Percentiles rank a stretch among this genome's conserved stretches.
Conservation (phyloP, 1,284 basidiomycete species). For the Tausonia pullulans region DNA sequence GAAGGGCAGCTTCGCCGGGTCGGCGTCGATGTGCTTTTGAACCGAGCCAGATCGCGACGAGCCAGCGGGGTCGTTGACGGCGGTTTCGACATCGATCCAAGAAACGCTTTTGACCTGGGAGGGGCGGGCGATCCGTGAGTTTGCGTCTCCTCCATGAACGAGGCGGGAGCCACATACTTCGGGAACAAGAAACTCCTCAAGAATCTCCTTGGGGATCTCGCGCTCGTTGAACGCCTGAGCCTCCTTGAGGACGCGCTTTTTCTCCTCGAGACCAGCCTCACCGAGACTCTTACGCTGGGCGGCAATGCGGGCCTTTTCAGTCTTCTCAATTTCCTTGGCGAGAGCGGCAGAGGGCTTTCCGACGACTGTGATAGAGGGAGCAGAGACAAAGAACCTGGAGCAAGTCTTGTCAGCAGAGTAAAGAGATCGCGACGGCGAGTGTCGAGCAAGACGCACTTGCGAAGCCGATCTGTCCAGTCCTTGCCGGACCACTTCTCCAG, state of each 20-base stretch:
- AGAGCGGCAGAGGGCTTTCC: constrained; percentile 85
- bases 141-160: too few relatives aligned
- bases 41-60: constrained; percentile 33
- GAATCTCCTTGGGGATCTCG: constrained; percentile 67
- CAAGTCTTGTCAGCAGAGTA: background rate
- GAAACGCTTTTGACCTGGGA: constrained; percentile 61
- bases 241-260: constrained; percentile 56
- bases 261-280: constrained; percentile 63
- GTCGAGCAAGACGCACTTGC: constrained; percentile 46
- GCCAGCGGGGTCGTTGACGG: constrained; percentile 34
- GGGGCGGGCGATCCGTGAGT: background rate
- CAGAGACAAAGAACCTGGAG: constrained; percentile 63
- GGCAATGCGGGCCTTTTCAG: constrained; percentile 67
- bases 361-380: constrained; percentile 57
- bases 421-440: background rate
- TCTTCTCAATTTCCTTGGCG: constrained; percentile 65
- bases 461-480: constrained; percentile 71
- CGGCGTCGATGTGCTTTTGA: constrained; percentile 55
- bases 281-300: constrained; percentile 63
- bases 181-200: constrained; percentile 77
- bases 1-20: constrained; percentile 63
- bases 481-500: constrained; percentile 60
- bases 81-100: constrained; percentile 83
- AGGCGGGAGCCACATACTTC: background rate
- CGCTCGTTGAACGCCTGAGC: constrained; percentile 80